Evolutionary conservation across 768 basidiomycete species (phyloP), one percentile per base, ranked within the genome.

Genomic region (Mycena haematopus): DNA sequence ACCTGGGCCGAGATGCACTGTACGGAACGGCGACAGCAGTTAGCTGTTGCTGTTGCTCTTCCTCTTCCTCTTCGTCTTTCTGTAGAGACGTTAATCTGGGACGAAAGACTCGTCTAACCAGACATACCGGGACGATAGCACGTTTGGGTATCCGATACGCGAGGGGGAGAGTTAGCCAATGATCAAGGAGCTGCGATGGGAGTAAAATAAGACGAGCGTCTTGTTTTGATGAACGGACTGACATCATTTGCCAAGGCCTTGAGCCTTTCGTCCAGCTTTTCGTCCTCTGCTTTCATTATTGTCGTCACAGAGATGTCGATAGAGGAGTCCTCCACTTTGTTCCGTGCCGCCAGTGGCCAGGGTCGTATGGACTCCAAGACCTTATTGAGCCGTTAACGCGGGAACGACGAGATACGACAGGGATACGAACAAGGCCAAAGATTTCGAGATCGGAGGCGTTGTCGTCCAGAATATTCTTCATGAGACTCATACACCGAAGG

Each of bases 91-190:
- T 68, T 47, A 55, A 42, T 38, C 47, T 9, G 53, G 3, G 31
- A 24, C 2, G 10, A 22, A 45, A 2, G 54, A 49, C 19, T 50
- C 15, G 15, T 22, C 14, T 27, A 35, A 46, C 9, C 38, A 21
- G 7, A 50, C 52, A 21, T n/a, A 55, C 50, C 35, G 47, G 45
- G 7, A 31, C 52, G 29, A 62, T 35, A 35, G 80, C 68, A 58
- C 90, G 83, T 72, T 93, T 92, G 17, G 94, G 92, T 84, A 97
- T 96, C 68, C 93, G 86, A 73, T 90, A 96, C 27, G 85, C 90
- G n/a, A 86, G 72, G 31, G 88, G 87, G 46, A 98, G 80, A 2
- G 81, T 80, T 21, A 84, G 83, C 96, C 96, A 99, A 59, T 90
- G 84, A 14, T 85, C 85, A 9, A 96, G 77, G 5, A 98, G 80